These are phyloP conservation scores for Moesziomyces globuligerus DNA, from an alignment of 1,284 basidiomycete genomes.

Conservation along the genomic window DNA sequence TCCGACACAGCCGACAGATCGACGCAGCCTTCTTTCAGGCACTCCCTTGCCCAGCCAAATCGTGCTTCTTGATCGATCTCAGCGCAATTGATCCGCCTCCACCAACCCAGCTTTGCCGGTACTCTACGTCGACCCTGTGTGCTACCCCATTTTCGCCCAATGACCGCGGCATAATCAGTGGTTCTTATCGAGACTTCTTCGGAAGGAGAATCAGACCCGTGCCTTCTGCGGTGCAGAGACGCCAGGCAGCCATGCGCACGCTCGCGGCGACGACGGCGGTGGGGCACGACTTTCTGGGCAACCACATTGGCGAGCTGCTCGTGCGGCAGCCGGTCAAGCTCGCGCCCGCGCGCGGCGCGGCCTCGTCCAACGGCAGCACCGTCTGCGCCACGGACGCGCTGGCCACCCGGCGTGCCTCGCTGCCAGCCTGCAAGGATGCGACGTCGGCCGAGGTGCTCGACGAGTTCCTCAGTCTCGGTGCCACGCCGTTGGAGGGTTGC, in stretches of 20 bases:
- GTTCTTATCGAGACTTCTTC: too few species aligned
- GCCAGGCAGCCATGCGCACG: conserved; percentile 44
- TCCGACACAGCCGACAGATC: too few species aligned
- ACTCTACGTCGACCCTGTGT: too few species aligned
- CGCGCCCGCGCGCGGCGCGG: neutral
- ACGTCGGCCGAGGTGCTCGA: conserved; percentile 7
- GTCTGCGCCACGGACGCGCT: conserved; percentile 5
- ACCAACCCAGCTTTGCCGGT: too few species aligned
- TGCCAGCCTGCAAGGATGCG: neutral
- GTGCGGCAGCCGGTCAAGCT: conserved; percentile 32
- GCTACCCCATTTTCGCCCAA: too few species aligned
- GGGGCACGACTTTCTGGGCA: conserved; percentile 45
- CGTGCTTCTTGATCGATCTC: too few species aligned
- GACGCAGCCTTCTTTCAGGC: too few species aligned
- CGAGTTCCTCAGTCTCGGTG: conserved; percentile 4
- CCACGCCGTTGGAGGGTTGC: conserved; percentile 8
- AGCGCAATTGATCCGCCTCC: too few species aligned
- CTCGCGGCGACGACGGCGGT: conserved; percentile 27
- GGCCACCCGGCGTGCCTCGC: conserved; percentile 4
- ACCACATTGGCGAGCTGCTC: conserved; percentile 49
- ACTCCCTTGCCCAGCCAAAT: too few species aligned
- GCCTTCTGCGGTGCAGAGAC: too few species aligned
- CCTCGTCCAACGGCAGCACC: conserved; percentile 23
- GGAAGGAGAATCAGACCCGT: too few species aligned
- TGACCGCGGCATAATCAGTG: too few species aligned